Evolutionary conservation across 768 basidiomycete genomes (phyloP).

Genomic region (Tylopilus vinaceipallidus): DNA sequence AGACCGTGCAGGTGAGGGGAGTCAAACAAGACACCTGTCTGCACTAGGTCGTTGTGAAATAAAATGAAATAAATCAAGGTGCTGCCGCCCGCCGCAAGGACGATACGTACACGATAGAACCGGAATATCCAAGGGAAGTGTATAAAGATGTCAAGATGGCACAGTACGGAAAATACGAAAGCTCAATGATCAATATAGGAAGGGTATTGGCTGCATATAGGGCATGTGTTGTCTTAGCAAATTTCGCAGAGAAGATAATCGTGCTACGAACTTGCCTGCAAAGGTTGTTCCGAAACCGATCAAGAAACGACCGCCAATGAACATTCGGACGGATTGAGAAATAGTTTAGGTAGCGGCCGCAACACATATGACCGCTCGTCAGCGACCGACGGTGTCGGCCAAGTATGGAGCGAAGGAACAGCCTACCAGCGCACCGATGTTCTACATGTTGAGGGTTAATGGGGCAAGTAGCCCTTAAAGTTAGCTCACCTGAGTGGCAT

Average conservation of each 20-base stretch:
- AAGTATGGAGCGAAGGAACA: constrained; percentile 72
- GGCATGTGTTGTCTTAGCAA: background rate
- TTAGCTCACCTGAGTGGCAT: constrained; percentile 52
- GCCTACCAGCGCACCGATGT: constrained; percentile 65
- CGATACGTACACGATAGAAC: constrained; percentile 61
- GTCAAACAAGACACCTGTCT: constrained; percentile 44
- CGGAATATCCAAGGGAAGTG: constrained; percentile 88
- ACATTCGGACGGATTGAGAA: too few species aligned
- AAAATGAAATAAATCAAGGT: too few species aligned
- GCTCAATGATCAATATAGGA: constrained; percentile 79
- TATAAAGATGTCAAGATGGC: constrained; percentile 76
- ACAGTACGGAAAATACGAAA: constrained; percentile 80
- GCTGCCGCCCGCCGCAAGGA: too few species aligned
- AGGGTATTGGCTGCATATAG: constrained; percentile 56
- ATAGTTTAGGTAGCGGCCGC: constrained; percentile 65
- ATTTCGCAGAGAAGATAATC: background rate
- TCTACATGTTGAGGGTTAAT: constrained; percentile 37
- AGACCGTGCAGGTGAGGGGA: background rate
- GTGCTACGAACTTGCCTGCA: constrained; percentile 41
- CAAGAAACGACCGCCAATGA: constrained; percentile 76
- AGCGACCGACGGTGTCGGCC: too few species aligned
- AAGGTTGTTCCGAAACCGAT: constrained; percentile 77
- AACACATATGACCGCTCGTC: constrained; percentile 62
- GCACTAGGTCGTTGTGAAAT: constrained; percentile 47
- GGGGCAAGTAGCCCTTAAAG: background rate